Evolutionary conservation across 179 eudicot species (phyloP), one percentile per base, ranked within the genome.

Genomic region (Beta corolliflora): DNA sequence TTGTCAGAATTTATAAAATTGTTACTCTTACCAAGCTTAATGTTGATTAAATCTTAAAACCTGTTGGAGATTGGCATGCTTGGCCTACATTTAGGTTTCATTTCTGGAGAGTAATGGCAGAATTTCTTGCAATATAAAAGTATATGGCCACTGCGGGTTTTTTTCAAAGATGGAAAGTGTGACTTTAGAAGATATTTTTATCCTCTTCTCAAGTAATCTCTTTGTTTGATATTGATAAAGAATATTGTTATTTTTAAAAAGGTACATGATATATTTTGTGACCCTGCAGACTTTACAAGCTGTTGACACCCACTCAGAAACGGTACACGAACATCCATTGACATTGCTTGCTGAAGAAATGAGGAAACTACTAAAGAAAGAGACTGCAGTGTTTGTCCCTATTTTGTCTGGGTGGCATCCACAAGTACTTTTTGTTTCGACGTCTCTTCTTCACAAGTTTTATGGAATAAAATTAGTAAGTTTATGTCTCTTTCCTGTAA

Each of bases 401-500:
- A 87, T 92, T 78, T 87, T 97, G 87, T 89, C 97, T 76, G 90
- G 83, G 80, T 90, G 99, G 91, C 89, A 93, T 88, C 88, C 92
- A 54, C 95, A 89, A 81, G 93, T 94, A 80, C 82, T 87, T 83
- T 89, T 90, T 84, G 86, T 93, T 85, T 92, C 98, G 55, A 91
- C 93, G 73, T 97, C 97, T 86, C 97, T 97, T 81, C 89, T 95
- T 63, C 99, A 97, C 88, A 95, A 91, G 85, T 93, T 95, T 81
- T 97, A 94, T 81, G 99, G 97, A 44, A 86, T 87, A 86, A 97
- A 95, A 87, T 87, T 94, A 92, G 99, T 97, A 89, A 85, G 93
- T 59, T 58, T 82, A 72, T 63, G 79, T 75, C 67, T 56, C 54
- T 61, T 65, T 72, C 48, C 19, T 46, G 21, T 44, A 45, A 8